Percentiles rank a stretch among this genome's conserved stretches.
Evolutionary conservation across 208 protist species (phyloP).

Genomic region (Trichomonas tenax): DNA sequence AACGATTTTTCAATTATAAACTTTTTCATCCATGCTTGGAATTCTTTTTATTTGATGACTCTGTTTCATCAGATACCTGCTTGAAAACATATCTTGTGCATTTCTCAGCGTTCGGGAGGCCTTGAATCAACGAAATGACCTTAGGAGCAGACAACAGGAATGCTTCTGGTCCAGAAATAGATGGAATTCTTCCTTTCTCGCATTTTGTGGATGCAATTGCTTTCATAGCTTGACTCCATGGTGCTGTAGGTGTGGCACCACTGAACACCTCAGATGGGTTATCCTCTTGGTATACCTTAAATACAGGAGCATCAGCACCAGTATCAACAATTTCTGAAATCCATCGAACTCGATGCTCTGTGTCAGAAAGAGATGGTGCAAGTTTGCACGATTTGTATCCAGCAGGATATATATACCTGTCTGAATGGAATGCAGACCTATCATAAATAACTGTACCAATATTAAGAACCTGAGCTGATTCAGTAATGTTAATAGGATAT

Average conservation of each 20-base stretch:
- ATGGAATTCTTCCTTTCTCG: not conserved
- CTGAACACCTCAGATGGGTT: not conserved
- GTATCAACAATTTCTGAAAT: not conserved
- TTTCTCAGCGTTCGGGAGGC: not conserved
- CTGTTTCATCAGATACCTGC: not conserved
- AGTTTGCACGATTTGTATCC: not conserved
- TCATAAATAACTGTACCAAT: not conserved
- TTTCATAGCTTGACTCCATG: not conserved
- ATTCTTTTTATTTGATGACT: not conserved
- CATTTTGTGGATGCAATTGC: not conserved
- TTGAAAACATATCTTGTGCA: not conserved
- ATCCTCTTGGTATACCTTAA: not conserved
- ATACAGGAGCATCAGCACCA: not conserved
- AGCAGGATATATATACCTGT: slow-evolving; percentile 8
- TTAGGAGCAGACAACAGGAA: not conserved
- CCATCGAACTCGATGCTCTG: not conserved
- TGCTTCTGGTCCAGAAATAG: not conserved
- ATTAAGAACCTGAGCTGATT: not conserved
- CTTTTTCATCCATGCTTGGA: not conserved
- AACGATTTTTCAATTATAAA: no score
- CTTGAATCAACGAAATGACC: not conserved
- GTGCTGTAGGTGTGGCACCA: not conserved
- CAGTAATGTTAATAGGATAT: not conserved
- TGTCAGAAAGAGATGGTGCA: not conserved
- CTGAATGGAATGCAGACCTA: not conserved